Conservation (phyloP, 441 rosid genomes). For the Raphanus hybrid region DNA sequence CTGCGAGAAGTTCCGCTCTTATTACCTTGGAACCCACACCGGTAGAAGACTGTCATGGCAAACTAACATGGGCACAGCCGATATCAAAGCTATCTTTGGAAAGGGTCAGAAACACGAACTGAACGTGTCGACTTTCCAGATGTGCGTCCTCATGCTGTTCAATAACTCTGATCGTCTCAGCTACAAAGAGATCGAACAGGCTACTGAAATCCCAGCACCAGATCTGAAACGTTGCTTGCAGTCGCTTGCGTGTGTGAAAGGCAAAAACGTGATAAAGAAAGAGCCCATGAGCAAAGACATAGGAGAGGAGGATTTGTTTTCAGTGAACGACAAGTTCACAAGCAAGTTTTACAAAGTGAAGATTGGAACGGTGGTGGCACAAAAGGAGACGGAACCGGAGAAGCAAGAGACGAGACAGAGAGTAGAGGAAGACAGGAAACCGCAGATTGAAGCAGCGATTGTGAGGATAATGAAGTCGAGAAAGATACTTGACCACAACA, state of each 20-base stretch:
- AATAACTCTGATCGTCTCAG: conserved; percentile 80
- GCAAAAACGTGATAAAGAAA: conserved; percentile 84
- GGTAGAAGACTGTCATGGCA: conserved; percentile 97
- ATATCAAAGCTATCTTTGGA: conserved; percentile 81
- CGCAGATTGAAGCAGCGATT: conserved; percentile 95
- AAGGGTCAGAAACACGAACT: conserved; percentile 96
- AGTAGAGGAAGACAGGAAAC: conserved; percentile 97
- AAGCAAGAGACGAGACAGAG: conserved; percentile 96
- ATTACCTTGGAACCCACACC: conserved; percentile 92
- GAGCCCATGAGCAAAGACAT: conserved; percentile 98
- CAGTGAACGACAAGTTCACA: conserved; percentile 84
- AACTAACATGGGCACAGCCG: conserved; percentile 97
- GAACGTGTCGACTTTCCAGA: conserved; percentile 94
- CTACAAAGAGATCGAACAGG: conserved; percentile 93
- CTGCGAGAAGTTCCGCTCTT: conserved; percentile 89
- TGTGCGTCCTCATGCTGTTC: conserved; percentile 94
- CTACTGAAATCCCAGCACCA: conserved; percentile 86
- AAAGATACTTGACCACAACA: conserved; percentile 90
- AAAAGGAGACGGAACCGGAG: conserved; percentile 94
- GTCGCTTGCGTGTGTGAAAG: conserved; percentile 90
- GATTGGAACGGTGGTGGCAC: conserved; percentile 96
- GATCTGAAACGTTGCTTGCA: conserved; percentile 93
- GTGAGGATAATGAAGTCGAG: conserved; percentile 98
- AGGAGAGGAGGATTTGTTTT: conserved; percentile 80
- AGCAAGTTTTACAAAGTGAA: conserved; percentile 95